phyloP scores from a whole-genome alignment of 2,329 filamentous ascomycete genomes.

The Pseudocercospora vitis region DNA sequence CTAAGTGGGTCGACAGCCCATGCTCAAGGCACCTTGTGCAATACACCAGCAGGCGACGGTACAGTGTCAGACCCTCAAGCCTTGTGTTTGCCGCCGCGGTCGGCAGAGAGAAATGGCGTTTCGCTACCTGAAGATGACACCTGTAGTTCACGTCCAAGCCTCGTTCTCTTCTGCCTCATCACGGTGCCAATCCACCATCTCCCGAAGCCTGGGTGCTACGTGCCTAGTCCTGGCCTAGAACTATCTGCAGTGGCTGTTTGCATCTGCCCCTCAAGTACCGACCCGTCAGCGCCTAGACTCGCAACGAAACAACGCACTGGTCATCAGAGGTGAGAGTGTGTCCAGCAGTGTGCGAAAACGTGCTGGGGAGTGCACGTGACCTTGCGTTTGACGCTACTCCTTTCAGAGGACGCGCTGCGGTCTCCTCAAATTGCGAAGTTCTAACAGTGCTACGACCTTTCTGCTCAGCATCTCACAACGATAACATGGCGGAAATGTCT shows the following conservation, averaged over 20 bases:
- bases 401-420: background rate
- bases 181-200: too few relatives aligned
- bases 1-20: background rate
- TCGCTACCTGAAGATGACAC: background rate
- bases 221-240: too few relatives aligned
- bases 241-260: too few relatives aligned
- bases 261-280: too few relatives aligned
- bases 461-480: background rate
- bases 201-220: too few relatives aligned
- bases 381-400: background rate
- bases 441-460: background rate
- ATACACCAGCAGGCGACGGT: background rate
- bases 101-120: background rate
- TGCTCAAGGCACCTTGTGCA: background rate
- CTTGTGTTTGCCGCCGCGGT: background rate
- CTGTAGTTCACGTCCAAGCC: too few relatives aligned
- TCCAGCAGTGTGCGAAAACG: background rate
- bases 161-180: too few relatives aligned
- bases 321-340: background rate
- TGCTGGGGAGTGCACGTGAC: too few relatives aligned
- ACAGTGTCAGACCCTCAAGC: background rate
- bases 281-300: too few relatives aligned
- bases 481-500: constrained; percentile 33
- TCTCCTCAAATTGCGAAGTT: background rate
- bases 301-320: too few relatives aligned